Evolutionary conservation across 352 stramenopile genomes (phyloP).

Genomic region (Pythium phragmitis): DNA sequence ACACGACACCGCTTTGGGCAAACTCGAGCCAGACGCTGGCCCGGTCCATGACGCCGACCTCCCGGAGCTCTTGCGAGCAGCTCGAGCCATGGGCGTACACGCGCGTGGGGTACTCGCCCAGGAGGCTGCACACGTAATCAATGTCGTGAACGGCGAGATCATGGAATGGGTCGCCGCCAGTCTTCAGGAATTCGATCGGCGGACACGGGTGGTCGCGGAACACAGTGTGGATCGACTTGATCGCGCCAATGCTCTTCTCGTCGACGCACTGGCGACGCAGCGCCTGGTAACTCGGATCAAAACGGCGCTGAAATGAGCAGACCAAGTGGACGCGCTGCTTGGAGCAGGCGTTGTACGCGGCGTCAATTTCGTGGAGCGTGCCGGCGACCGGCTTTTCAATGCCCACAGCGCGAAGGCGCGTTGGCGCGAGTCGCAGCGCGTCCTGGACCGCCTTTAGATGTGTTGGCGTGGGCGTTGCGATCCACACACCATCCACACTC

Average conservation of each 20-base stretch:
- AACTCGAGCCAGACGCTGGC: constrained; percentile 84
- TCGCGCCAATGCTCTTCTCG: constrained; percentile 48
- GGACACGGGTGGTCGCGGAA: constrained; percentile 91
- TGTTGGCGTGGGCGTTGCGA: constrained; percentile 72
- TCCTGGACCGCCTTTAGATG: constrained; percentile 56
- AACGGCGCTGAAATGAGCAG: constrained; percentile 91
- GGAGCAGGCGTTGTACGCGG: constrained; percentile 51
- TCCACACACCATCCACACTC: constrained; percentile 59
- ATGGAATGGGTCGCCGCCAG: constrained; percentile 88
- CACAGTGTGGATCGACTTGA: constrained; percentile 84
- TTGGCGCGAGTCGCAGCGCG: constrained; percentile 16
- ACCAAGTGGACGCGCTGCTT: constrained; percentile 64
- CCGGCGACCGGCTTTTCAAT: constrained; percentile 76
- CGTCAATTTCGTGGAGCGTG: constrained; percentile 59
- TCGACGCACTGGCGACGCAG: constrained; percentile 47
- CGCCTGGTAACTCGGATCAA: constrained; percentile 87
- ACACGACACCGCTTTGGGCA: constrained; percentile 63
- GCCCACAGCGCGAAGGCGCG: constrained; percentile 41
- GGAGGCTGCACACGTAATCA: constrained; percentile 84
- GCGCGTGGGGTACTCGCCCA: constrained; percentile 71
- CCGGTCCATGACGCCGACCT: constrained; percentile 79
- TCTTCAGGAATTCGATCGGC: constrained; percentile 86
- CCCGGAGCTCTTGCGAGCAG: constrained; percentile 60
- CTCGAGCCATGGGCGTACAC: constrained; percentile 87
- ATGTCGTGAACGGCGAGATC: constrained; percentile 92